Evolutionary conservation across 176 grass and related monocot species (phyloP).

Genomic region (Carex littledalei): DNA sequence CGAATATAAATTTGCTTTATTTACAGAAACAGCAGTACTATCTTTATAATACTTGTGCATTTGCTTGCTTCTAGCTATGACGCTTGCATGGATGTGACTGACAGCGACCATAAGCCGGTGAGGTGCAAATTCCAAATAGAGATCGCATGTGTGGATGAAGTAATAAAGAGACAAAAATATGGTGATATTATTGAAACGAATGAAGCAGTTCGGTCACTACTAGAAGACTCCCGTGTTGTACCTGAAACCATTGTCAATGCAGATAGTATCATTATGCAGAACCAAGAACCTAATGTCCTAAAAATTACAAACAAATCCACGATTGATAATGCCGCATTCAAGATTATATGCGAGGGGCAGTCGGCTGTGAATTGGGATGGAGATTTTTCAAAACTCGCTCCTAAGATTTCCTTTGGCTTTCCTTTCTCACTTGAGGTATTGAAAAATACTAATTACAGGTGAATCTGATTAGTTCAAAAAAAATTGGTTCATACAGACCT

Average conservation of each 20-base stretch:
- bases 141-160: constrained; percentile 76
- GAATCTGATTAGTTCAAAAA: background rate
- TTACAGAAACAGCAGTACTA: background rate
- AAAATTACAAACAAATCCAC: constrained; percentile 69
- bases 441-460: background rate
- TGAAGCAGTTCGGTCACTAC: constrained; percentile 45
- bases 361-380: constrained; percentile 51
- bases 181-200: constrained; percentile 70
- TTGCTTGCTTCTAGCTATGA: constrained; percentile 55
- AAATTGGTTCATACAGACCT: background rate
- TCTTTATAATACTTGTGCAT: background rate
- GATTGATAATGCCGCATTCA: constrained; percentile 64
- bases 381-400: constrained; percentile 47
- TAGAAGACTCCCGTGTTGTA: constrained; percentile 57
- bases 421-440: constrained; percentile 90
- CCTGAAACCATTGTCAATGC: constrained; percentile 62
- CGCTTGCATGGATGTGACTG: constrained; percentile 92
- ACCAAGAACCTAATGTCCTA: constrained; percentile 52
- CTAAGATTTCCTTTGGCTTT: constrained; percentile 76
- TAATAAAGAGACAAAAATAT: constrained; percentile 86
- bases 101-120: constrained; percentile 96
- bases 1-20: background rate
- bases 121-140: constrained; percentile 89
- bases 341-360: constrained; percentile 74
- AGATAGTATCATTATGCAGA: constrained; percentile 38